Percentiles rank a stretch among this genome's conserved stretches.
Evolutionary conservation across 1,139 yeast species (phyloP).

Genomic region (Kurtzmaniella quercitrusa): DNA sequence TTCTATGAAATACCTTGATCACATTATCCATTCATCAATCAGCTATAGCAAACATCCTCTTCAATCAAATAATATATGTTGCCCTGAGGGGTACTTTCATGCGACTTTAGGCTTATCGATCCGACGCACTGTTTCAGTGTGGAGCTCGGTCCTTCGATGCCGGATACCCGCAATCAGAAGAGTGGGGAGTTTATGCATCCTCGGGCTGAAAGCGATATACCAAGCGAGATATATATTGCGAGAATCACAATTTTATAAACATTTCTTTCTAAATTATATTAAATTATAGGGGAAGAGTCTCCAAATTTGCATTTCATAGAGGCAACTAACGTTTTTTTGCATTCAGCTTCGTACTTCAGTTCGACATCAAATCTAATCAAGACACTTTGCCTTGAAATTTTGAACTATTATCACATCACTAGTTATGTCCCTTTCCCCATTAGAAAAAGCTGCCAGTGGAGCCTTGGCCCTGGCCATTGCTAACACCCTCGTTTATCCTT

Average conservation of each 20-base stretch:
- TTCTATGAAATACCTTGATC: too few species aligned
- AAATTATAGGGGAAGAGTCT: not conserved
- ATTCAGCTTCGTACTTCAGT: too few species aligned
- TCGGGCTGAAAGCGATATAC: not conserved
- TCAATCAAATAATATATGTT: too few species aligned
- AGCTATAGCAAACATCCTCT: too few species aligned
- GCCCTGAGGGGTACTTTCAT: not conserved
- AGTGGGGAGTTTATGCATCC: constrained; percentile 1
- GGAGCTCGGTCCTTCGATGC: constrained; percentile 1
- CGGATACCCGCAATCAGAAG: not conserved
- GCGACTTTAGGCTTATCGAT: not conserved
- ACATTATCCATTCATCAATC: too few species aligned
- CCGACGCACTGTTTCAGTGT: not conserved
- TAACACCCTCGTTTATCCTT: constrained; percentile 72
- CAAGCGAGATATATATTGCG: not conserved
- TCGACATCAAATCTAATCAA: too few species aligned
- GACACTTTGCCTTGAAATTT: too few species aligned
- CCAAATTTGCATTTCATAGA: not conserved
- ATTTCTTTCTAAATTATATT: not conserved
- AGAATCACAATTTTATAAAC: not conserved
- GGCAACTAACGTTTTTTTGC: too few species aligned
- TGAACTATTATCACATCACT: too few species aligned
- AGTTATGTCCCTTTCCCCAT: constrained; percentile 44
- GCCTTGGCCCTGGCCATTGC: constrained; percentile 83
- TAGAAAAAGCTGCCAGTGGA: constrained; percentile 80